Evolutionary conservation across 148 eudicot species (phyloP).

Genomic region (Vaccinium darrowii): DNA sequence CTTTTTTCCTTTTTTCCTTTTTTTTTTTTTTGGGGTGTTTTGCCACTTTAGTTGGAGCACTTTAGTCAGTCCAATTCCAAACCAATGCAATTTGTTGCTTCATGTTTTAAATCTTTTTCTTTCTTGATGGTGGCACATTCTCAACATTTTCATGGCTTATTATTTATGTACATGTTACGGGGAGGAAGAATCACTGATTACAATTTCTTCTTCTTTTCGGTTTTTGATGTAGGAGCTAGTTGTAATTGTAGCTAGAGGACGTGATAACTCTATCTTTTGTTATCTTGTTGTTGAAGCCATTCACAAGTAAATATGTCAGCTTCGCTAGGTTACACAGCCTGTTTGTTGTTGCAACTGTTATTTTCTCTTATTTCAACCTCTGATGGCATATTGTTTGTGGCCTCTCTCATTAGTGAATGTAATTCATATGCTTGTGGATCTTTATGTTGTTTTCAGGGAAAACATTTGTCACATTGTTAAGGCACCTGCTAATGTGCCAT

Average conservation of each 20-base stretch:
- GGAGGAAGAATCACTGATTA: neutral
- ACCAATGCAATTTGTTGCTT: neutral
- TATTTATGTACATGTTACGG: neutral
- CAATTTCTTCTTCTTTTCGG: neutral
- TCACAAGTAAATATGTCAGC: conserved; percentile 58
- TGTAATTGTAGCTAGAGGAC: conserved; percentile 95
- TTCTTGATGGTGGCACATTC: neutral
- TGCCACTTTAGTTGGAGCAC: neutral
- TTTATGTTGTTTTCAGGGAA: conserved; percentile 3
- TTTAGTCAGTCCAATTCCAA: neutral
- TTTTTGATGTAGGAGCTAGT: conserved; percentile 65
- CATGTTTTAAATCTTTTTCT: neutral
- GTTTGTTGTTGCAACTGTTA: neutral
- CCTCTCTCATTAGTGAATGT: neutral
- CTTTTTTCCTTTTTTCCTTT: no score
- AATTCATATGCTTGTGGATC: neutral
- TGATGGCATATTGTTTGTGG: neutral
- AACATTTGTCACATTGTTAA: conserved; percentile 28
- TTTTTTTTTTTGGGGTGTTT: neutral
- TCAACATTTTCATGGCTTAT: neutral
- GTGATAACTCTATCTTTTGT: conserved; percentile 66
- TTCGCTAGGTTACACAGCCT: neutral
- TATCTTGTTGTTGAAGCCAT: conserved; percentile 94
- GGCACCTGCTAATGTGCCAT: conserved; percentile 83
- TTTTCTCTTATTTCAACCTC: neutral